Percentiles rank a stretch among this genome's conserved stretches.
Evolutionary conservation across 1,284 basidiomycete species (phyloP).

Genomic region (Cryptococcus hybrid): DNA sequence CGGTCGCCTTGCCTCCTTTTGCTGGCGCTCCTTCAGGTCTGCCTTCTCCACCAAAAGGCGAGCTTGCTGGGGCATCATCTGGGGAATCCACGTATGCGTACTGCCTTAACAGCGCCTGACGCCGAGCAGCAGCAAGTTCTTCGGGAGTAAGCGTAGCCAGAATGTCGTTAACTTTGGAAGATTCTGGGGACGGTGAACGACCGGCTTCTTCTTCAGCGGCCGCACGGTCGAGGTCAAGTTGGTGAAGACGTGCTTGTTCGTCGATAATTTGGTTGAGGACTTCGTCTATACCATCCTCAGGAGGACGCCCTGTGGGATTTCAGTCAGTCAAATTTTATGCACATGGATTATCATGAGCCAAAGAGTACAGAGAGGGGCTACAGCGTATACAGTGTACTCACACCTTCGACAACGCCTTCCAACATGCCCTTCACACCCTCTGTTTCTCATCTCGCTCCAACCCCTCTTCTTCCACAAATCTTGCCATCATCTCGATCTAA

Average conservation of each 20-base stretch:
- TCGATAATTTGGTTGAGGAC: slow-evolving; percentile 32
- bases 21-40: slow-evolving; percentile 20
- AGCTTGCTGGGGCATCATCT: slow-evolving; percentile 15
- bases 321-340: background rate
- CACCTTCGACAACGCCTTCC: slow-evolving; percentile 44
- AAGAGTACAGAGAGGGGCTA: background rate
- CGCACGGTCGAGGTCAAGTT: slow-evolving; percentile 17
- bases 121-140: slow-evolving; percentile 40
- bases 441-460: slow-evolving; percentile 45
- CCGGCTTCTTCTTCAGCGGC: slow-evolving; percentile 13
- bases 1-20: slow-evolving; percentile 19
- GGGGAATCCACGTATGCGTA: slow-evolving; percentile 48
- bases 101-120: slow-evolving; percentile 39
- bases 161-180: slow-evolving; percentile 18
- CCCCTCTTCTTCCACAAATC: slow-evolving; percentile 50
- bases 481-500: slow-evolving; percentile 48
- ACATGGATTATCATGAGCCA: background rate
- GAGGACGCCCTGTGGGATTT: slow-evolving; percentile 21
- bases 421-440: slow-evolving; percentile 50
- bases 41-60: slow-evolving; percentile 1
- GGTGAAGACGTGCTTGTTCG: slow-evolving; percentile 32
- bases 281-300: slow-evolving; percentile 29
- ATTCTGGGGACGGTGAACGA: slow-evolving; percentile 7
- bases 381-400: slow-evolving; percentile 7
- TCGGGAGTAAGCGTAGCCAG: slow-evolving; percentile 40